Percentiles rank a stretch among this genome's conserved stretches.
Evolutionary conservation across 1,139 yeast species (phyloP).

Genomic region (Taiozyma sp.): DNA sequence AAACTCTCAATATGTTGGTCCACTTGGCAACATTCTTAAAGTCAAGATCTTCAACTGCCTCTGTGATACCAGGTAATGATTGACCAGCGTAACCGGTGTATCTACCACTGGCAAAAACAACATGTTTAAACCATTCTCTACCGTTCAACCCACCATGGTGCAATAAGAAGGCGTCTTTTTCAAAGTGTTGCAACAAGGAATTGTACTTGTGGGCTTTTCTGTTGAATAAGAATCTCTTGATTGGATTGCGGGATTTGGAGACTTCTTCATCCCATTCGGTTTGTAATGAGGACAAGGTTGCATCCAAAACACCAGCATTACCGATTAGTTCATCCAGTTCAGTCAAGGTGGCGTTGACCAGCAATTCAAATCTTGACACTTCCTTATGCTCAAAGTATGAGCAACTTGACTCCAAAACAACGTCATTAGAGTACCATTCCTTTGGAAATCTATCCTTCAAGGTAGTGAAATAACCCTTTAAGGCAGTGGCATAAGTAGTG

Average conservation of each 20-base stretch:
- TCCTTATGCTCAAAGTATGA: slow-evolving; percentile 1
- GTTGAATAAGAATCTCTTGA: slow-evolving; percentile 22
- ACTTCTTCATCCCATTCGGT: slow-evolving; percentile 23
- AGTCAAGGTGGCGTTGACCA: slow-evolving; percentile 13
- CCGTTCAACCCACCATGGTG: slow-evolving; percentile 57
- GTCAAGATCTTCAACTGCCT: slow-evolving; percentile 71
- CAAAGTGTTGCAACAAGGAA: slow-evolving; percentile 47
- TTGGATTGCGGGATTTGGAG: slow-evolving; percentile 24
- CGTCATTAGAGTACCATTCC: slow-evolving; percentile 30
- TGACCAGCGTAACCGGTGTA: slow-evolving; percentile 86
- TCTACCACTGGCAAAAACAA: slow-evolving; percentile 79
- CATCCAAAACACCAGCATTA: slow-evolving; percentile 26
- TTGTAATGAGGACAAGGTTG: slow-evolving; percentile 23
- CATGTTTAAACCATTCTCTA: slow-evolving; percentile 85
- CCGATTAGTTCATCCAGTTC: slow-evolving; percentile 12
- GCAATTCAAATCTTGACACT: slow-evolving; percentile 9
- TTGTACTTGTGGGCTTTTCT: slow-evolving; percentile 30
- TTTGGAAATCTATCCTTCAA: slow-evolving; percentile 31
- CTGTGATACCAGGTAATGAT: slow-evolving; percentile 73
- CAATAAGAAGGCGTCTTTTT: slow-evolving; percentile 57
- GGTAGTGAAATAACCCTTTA: slow-evolving; percentile 30
- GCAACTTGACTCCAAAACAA: neutral
- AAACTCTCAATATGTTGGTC: slow-evolving; percentile 44
- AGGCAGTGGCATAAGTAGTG: slow-evolving; percentile 37
- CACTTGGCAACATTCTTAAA: slow-evolving; percentile 49